phyloP scores from a whole-genome alignment of 768 basidiomycete genomes.

The Mycena alexandri region DNA sequence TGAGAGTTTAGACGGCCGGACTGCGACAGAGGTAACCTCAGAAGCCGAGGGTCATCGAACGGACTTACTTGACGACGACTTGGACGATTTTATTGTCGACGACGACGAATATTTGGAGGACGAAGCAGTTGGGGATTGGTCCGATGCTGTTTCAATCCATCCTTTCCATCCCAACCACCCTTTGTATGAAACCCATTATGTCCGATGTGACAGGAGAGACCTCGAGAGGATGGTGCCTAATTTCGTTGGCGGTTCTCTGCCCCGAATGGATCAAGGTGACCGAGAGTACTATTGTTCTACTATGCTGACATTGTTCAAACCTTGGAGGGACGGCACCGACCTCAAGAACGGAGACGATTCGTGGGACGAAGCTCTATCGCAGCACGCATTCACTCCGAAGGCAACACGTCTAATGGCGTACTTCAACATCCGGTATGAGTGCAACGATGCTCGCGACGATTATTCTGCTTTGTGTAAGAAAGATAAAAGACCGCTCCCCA shows the following conservation, averaged over 20 bases:
- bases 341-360: conserved; percentile 34
- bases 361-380: conserved; percentile 45
- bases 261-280: conserved; percentile 47
- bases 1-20: neutral
- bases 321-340: conserved; percentile 43
- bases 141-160: neutral
- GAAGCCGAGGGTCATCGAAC: too few species aligned
- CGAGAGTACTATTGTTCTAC: conserved; percentile 47
- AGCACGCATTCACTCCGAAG: conserved; percentile 32
- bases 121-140: conserved; percentile 7
- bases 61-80: too few species aligned
- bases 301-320: conserved; percentile 39
- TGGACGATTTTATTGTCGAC: too few species aligned
- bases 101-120: neutral
- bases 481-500: too few species aligned
- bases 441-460: too few species aligned
- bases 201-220: neutral
- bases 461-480: too few species aligned
- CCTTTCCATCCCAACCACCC: neutral
- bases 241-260: conserved; percentile 47
- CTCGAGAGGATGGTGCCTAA: conserved; percentile 39
- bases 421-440: too few species aligned
- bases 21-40: too few species aligned
- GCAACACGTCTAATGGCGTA: neutral
- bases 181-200: too few species aligned